Evolutionary conservation across 768 basidiomycete genomes (phyloP).

Genomic region (Phaeolepiota aurea): DNA sequence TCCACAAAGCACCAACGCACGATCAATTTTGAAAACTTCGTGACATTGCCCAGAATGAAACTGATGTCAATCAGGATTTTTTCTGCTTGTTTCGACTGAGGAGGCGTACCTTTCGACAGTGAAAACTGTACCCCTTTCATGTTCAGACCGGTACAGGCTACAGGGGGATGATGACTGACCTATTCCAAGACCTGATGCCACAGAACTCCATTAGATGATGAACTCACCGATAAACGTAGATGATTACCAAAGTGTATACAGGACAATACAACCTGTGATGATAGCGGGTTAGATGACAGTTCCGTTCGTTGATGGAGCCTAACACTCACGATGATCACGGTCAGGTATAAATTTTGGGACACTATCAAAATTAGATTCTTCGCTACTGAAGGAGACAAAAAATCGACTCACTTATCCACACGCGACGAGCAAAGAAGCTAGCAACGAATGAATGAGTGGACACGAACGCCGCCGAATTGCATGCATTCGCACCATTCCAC

Average conservation of each 20-base stretch:
- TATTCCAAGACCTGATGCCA: slow-evolving; percentile 36
- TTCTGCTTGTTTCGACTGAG: not conserved
- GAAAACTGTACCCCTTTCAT: slow-evolving; percentile 25
- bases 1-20: slow-evolving; percentile 14
- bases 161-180: slow-evolving; percentile 16
- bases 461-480: slow-evolving; percentile 1
- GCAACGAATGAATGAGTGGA: too few species aligned
- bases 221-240: too few species aligned
- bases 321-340: slow-evolving; percentile 32
- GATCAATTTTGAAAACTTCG: slow-evolving; percentile 24
- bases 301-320: not conserved
- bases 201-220: too few species aligned
- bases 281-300: not conserved
- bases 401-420: slow-evolving; percentile 31
- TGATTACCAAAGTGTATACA: slow-evolving; percentile 38
- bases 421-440: slow-evolving; percentile 46
- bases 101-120: slow-evolving; percentile 32
- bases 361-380: slow-evolving; percentile 21
- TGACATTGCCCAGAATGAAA: slow-evolving; percentile 23
- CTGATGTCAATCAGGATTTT: slow-evolving; percentile 12
- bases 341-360: slow-evolving; percentile 32
- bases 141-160: slow-evolving; percentile 1
- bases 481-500: slow-evolving; percentile 30
- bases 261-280: slow-evolving; percentile 27
- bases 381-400: not conserved